Evolutionary conservation across 306 rosid species (phyloP), one percentile per base, ranked within the genome.

Genomic region (Ormosia emarginata): DNA sequence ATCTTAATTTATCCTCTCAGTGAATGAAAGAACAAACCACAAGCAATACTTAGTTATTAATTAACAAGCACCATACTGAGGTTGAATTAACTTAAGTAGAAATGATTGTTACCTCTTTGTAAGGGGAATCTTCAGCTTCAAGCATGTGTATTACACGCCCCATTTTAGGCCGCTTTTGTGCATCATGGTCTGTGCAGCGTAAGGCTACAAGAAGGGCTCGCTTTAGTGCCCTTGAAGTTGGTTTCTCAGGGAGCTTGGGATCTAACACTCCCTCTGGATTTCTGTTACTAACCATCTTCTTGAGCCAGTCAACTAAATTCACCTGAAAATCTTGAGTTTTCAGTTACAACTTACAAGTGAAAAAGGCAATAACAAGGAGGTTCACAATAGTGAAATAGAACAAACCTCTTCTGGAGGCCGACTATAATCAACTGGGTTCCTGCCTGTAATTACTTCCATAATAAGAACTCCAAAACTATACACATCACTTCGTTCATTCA

Each of bases 131-230:
- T 83, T 92, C 97, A 46, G 98, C 94, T 90, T 94, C 98, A 69
- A 92, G 98, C 97, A 94, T 94, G 85, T 92, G 96, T 71, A 94
- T 92, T 32, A 94, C 87, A 71, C 91, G 97, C 58, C 97, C 97
- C 97, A 94, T 91, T 81, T 89, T 92, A 34, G 98, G 97, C 62
- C 97, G 86, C 82, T 94, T 91, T 62, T 85, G 93, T 58, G 96
- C 92, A 82, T 88, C 88, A 66, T 94, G 96, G 56, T 94, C 98
- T 12, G 90, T 92, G 55, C 98, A 92, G 43, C 97, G 94, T 71
- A 94, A 85, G 33, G 96, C 98, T 40, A 94, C 98, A 71, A 94
- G 93, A 79, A 94, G 96, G 63, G 85, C 91, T 67, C 95, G 94
- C 86, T 94, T 94, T 56, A 92, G 84, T 58, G 97, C 91, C 80